A percentile compares a stretch with the other conserved stretches of the same genome.
Evolutionary conservation across 176 grass and related monocot species (phyloP).

Genomic region (Pontederia paniculata): DNA sequence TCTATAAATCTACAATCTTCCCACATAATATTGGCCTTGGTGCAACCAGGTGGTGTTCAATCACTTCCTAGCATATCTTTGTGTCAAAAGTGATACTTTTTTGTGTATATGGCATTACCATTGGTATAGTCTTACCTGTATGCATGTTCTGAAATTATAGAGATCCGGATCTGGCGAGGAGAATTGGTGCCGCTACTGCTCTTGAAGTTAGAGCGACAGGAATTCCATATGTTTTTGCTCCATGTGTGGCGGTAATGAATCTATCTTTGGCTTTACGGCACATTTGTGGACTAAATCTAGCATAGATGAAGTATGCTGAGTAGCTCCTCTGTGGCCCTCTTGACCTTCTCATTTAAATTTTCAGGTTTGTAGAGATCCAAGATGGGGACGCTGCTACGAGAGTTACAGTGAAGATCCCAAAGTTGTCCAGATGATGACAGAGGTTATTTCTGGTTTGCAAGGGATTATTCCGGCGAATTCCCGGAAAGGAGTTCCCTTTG

Average conservation of each 20-base stretch:
- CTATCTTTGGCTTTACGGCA: background rate
- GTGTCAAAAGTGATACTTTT: no score
- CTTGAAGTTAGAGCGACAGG: slow-evolving; percentile 76
- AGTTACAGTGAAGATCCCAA: slow-evolving; percentile 68
- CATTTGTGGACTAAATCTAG: background rate
- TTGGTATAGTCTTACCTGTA: no score
- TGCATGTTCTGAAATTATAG: slow-evolving; percentile 2
- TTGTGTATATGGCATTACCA: no score
- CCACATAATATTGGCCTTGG: slow-evolving; percentile 72
- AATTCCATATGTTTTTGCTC: slow-evolving; percentile 69
- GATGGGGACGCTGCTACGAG: slow-evolving; percentile 78
- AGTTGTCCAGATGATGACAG: slow-evolving; percentile 50
- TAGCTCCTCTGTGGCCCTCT: no score
- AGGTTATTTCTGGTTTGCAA: slow-evolving; percentile 58
- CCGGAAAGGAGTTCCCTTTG: slow-evolving; percentile 45
- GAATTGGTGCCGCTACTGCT: slow-evolving; percentile 62
- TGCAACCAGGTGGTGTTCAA: slow-evolving; percentile 43
- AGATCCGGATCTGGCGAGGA: slow-evolving; percentile 47
- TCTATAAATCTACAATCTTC: slow-evolving; percentile 58
- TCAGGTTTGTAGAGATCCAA: slow-evolving; percentile 82
- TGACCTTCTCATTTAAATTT: background rate
- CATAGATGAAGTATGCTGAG: no score
- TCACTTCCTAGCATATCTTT: no score
- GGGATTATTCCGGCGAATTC: slow-evolving; percentile 32
- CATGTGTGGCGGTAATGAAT: slow-evolving; percentile 48